These are phyloP conservation scores for Saccharomycopsis sp. DNA, from an alignment of 805 yeast species.

Conservation along the genomic window DNA sequence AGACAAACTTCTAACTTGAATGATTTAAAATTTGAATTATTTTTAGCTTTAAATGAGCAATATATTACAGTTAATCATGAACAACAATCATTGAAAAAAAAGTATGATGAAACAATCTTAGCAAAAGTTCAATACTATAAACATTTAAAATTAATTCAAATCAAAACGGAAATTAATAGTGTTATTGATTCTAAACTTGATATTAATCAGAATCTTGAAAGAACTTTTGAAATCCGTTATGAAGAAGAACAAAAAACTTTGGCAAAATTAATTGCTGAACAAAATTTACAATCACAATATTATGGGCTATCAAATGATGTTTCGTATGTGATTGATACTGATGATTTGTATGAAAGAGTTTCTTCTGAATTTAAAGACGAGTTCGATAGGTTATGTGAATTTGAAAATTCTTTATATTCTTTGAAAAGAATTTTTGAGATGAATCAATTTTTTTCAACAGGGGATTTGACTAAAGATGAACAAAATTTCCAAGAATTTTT, in stretches of 20 bases:
- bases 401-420: constrained; percentile 27
- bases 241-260: constrained; percentile 6
- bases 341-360: constrained; percentile 48
- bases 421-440: constrained; percentile 17
- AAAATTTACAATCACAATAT: constrained; percentile 3
- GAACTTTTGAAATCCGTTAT: constrained; percentile 6
- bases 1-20: constrained; percentile 6
- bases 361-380: constrained; percentile 32
- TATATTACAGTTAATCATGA: constrained; percentile 11
- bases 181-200: constrained; percentile 4
- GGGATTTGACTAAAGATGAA: neutral
- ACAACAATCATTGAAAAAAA: constrained; percentile 6
- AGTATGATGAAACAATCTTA: constrained; percentile 3
- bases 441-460: constrained; percentile 4
- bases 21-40: constrained; percentile 14
- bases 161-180: constrained; percentile 13
- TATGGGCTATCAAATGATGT: constrained; percentile 2
- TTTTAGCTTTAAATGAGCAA: constrained; percentile 16
- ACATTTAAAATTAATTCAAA: constrained; percentile 15
- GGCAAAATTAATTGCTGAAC: constrained; percentile 3
- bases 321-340: constrained; percentile 32
- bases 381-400: constrained; percentile 21
- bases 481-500: constrained; percentile 7
- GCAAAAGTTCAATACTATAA: constrained; percentile 12
- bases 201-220: constrained; percentile 10